phyloP scores from a whole-genome alignment of 495 filamentous ascomycete species.

The Trichoderma asperelloides region DNA sequence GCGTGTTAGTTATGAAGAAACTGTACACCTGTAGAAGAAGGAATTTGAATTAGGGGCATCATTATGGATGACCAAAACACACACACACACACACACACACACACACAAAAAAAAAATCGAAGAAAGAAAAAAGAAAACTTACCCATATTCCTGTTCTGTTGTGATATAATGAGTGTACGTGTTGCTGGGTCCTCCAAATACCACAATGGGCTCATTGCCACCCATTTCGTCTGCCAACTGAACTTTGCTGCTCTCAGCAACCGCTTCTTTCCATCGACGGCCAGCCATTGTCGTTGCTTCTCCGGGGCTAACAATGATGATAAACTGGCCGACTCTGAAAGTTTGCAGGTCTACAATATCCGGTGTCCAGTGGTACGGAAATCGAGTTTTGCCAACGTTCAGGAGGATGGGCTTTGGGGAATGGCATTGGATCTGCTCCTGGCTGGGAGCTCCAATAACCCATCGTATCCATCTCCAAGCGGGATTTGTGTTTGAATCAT shows the following conservation, averaged over 20 bases:
- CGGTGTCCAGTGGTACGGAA: slow-evolving; percentile 83
- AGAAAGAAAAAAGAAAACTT: neutral
- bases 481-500: slow-evolving; percentile 66
- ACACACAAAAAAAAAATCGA: neutral
- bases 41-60: neutral
- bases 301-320: slow-evolving; percentile 81
- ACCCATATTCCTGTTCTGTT: slow-evolving; percentile 80
- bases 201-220: slow-evolving; percentile 53
- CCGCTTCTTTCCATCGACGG: slow-evolving; percentile 79
- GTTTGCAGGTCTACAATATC: slow-evolving; percentile 91
- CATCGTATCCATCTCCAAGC: slow-evolving; percentile 72
- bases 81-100: too few species aligned
- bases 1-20: slow-evolving; percentile 10
- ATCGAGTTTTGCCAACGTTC: slow-evolving; percentile 72
- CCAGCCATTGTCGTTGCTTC: slow-evolving; percentile 96
- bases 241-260: slow-evolving; percentile 43
- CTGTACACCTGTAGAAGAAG: neutral
- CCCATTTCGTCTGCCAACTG: slow-evolving; percentile 32
- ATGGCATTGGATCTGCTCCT: slow-evolving; percentile 71
- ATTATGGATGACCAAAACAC: neutral
- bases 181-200: slow-evolving; percentile 90
- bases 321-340: slow-evolving; percentile 77
- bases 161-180: slow-evolving; percentile 94
- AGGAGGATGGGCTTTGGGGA: slow-evolving; percentile 78
- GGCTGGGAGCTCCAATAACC: slow-evolving; percentile 60